Conservation (phyloP, 1,284 basidiomycete species). For the Prillingera fragicola region DNA sequence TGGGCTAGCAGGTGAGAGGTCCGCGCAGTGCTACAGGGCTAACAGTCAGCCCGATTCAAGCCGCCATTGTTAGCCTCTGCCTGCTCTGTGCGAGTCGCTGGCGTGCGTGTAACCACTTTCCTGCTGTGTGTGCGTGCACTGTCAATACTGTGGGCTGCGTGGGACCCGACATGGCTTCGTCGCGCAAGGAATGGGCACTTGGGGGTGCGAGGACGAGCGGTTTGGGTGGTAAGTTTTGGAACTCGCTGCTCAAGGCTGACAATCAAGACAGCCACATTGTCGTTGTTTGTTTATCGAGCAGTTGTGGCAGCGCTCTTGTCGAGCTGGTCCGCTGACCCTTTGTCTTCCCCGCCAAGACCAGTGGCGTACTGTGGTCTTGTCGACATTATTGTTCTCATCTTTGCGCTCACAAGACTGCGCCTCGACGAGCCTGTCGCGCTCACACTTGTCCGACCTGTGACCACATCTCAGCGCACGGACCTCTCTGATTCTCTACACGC, state of each 20-base stretch:
- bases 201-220: slow-evolving; percentile 19
- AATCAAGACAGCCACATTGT: too few relatives aligned
- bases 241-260: slow-evolving; percentile 8
- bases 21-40: too few relatives aligned
- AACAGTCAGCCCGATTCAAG: too few relatives aligned
- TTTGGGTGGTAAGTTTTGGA: slow-evolving; percentile 31
- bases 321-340: too few relatives aligned
- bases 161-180: slow-evolving; percentile 40
- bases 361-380: too few relatives aligned
- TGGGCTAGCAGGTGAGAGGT: slow-evolving; percentile 20
- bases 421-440: slow-evolving; percentile 24
- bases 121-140: slow-evolving; percentile 9
- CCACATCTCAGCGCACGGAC: slow-evolving; percentile 5
- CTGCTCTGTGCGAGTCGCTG: not conserved
- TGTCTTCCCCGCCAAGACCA: too few relatives aligned
- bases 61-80: too few relatives aligned
- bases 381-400: too few relatives aligned
- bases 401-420: slow-evolving; percentile 18
- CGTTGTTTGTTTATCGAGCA: too few relatives aligned
- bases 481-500: slow-evolving; percentile 1
- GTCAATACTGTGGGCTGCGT: slow-evolving; percentile 37
- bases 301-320: too few relatives aligned
- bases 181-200: slow-evolving; percentile 8
- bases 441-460: slow-evolving; percentile 22
- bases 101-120: not conserved